Percentiles rank a stretch among this genome's conserved stretches.
These are phyloP conservation scores for Claviceps capensis DNA, from an alignment of 2,329 filamentous ascomycete species.

Conservation along the genomic window DNA sequence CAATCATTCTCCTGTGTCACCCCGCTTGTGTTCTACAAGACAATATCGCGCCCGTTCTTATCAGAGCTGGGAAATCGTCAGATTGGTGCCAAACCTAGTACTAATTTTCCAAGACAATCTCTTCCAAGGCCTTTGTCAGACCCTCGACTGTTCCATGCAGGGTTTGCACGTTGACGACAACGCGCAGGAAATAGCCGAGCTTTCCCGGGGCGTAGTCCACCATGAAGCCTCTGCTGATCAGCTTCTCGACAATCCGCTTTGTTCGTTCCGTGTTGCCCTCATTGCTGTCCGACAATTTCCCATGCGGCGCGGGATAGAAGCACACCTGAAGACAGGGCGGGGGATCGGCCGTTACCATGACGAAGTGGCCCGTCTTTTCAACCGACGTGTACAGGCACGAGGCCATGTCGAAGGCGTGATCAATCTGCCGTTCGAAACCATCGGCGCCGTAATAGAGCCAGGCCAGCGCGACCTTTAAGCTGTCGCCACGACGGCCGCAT, in stretches of 20 bases:
- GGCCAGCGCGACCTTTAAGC: constrained; percentile 71
- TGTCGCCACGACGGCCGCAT: constrained; percentile 77
- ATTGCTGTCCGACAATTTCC: constrained; percentile 28
- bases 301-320: constrained; percentile 65
- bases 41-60: too few species aligned
- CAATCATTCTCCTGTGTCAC: too few species aligned
- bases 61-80: too few species aligned
- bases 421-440: constrained; percentile 58
- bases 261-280: constrained; percentile 36
- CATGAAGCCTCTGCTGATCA: constrained; percentile 43
- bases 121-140: constrained; percentile 39
- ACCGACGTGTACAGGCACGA: constrained; percentile 52
- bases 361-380: constrained; percentile 42
- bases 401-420: constrained; percentile 60
- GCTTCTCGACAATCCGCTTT: constrained; percentile 30
- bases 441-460: constrained; percentile 79
- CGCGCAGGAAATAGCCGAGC: constrained; percentile 42
- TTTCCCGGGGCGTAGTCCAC: constrained; percentile 46
- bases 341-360: constrained; percentile 60
- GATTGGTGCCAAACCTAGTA: too few species aligned
- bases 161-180: constrained; percentile 45
- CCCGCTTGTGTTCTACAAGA: too few species aligned
- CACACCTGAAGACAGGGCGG: constrained; percentile 88
- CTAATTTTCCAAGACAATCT: constrained; percentile 22
- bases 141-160: constrained; percentile 36